phyloP scores from a whole-genome alignment of 2,329 filamentous ascomycete genomes.

The Fusarium compactum region DNA sequence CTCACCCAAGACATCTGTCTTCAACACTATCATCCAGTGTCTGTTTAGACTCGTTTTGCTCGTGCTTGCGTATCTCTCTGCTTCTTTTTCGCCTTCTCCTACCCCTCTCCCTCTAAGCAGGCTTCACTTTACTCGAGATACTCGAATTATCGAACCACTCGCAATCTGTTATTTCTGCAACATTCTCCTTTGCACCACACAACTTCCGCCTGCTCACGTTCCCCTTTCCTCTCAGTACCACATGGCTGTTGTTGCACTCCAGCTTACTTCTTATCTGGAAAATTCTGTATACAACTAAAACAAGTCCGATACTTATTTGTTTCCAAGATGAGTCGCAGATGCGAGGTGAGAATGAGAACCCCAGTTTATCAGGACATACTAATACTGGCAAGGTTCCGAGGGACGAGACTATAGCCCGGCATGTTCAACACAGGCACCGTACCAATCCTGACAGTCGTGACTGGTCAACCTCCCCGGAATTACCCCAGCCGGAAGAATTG shows the following conservation, averaged over 20 bases:
- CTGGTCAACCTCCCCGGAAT: conserved; percentile 40
- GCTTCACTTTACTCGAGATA: not conserved
- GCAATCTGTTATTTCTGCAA: no score
- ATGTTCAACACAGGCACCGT: conserved; percentile 12
- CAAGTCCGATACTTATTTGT: not conserved
- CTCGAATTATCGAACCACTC: not conserved
- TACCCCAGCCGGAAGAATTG: conserved; percentile 45
- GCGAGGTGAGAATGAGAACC: not conserved
- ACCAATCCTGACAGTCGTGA: not conserved
- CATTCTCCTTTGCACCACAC: not conserved
- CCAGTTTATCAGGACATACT: not conserved
- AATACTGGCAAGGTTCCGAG: not conserved
- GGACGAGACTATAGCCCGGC: conserved; percentile 28
- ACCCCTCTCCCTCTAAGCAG: not conserved
- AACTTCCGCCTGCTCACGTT: no score
- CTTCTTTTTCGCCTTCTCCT: not conserved
- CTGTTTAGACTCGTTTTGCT: not conserved
- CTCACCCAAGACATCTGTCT: not conserved
- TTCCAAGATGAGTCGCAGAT: not conserved
- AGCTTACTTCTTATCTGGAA: not conserved
- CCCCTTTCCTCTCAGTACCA: not conserved
- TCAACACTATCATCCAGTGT: not conserved
- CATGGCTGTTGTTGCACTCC: not conserved
- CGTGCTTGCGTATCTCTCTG: not conserved
- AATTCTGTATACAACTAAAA: not conserved